Conservation (phyloP, 2,329 filamentous ascomycete genomes). For the Microcyclospora pomicola region DNA sequence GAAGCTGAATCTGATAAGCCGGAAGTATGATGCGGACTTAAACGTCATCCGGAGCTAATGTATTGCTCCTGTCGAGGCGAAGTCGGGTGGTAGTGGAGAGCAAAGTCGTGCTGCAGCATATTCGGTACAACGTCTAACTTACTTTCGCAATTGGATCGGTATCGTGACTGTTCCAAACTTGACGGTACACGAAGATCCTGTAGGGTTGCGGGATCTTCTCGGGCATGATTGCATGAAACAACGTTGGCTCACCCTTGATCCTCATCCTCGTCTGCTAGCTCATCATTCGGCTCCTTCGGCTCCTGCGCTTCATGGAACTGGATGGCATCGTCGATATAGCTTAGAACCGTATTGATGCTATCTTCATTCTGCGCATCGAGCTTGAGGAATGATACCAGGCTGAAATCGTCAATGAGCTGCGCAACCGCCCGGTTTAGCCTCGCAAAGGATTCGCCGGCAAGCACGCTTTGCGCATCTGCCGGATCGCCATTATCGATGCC, state of each 20-base stretch:
- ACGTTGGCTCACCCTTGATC: slow-evolving; percentile 32
- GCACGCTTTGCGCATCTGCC: slow-evolving; percentile 52
- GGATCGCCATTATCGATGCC: slow-evolving; percentile 42
- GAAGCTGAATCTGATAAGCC: no score
- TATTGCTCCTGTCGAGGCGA: no score
- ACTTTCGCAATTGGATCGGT: no score
- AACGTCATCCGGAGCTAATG: no score
- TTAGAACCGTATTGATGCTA: slow-evolving; percentile 70
- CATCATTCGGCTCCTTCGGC: slow-evolving; percentile 59
- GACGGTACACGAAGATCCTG: no score
- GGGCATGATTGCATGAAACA: no score
- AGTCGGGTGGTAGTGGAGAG: no score
- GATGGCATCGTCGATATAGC: slow-evolving; percentile 87
- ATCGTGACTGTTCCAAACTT: no score
- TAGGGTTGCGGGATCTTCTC: no score
- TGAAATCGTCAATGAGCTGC: slow-evolving; percentile 87
- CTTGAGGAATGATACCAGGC: slow-evolving; percentile 91
- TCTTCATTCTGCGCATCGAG: slow-evolving; percentile 85
- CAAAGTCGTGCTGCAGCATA: no score
- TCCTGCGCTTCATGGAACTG: slow-evolving; percentile 91
- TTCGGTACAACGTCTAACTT: no score
- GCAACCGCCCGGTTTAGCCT: slow-evolving; percentile 78
- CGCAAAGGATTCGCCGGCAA: slow-evolving; percentile 71
- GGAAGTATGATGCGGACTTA: no score
- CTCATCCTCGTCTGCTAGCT: slow-evolving; percentile 43